phyloP scores from a whole-genome alignment of 1,139 yeast species.

The Casaregolazyma suthepensis region DNA sequence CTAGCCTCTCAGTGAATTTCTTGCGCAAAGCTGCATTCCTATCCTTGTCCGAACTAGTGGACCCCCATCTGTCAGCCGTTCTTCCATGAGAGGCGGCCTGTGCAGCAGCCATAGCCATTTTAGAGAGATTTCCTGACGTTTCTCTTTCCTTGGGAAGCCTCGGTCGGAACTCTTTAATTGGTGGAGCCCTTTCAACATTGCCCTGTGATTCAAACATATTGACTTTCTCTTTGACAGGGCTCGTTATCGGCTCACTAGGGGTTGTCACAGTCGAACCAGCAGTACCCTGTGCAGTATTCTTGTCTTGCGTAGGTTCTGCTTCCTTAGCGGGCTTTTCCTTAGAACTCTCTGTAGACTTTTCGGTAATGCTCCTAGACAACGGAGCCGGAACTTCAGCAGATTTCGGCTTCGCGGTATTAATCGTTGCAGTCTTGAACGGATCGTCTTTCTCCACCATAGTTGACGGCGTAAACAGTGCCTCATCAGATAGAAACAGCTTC shows the following conservation, averaged over 20 bases:
- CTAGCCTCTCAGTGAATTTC: conserved; percentile 18
- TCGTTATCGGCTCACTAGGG: neutral
- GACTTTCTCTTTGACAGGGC: conserved; percentile 7
- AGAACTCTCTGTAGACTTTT: neutral
- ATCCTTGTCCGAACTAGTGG: neutral
- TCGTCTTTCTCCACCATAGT: conserved; percentile 4
- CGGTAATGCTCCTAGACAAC: neutral
- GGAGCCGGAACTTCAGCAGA: neutral
- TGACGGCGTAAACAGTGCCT: neutral
- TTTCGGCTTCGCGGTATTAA: neutral
- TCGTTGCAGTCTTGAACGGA: neutral
- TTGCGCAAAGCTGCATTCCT: conserved; percentile 13
- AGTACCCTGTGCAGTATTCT: neutral
- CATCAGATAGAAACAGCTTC: conserved; percentile 49
- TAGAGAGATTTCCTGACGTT: neutral
- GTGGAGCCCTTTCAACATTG: neutral
- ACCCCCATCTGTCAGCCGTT: neutral
- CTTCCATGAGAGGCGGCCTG: conserved; percentile 1
- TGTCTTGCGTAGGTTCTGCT: neutral
- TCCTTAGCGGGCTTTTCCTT: neutral
- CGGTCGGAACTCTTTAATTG: neutral
- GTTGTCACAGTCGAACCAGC: neutral
- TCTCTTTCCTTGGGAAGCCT: neutral
- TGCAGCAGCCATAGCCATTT: neutral
- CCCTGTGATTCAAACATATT: neutral